Evolutionary conservation across 768 basidiomycete species (phyloP).

Genomic region (Dictyophora rubrovolvata): DNA sequence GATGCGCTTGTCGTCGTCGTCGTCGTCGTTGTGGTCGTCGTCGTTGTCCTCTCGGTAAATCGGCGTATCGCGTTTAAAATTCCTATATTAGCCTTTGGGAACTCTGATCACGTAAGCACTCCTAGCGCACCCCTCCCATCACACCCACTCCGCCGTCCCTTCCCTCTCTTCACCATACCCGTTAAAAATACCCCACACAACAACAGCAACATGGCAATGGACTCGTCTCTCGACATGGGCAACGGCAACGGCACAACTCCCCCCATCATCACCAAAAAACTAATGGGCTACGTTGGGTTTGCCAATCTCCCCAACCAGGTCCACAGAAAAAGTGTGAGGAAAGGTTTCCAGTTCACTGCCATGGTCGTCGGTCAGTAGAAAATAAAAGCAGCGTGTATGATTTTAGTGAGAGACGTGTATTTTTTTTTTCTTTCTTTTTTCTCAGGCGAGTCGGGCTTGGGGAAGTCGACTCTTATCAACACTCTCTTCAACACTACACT

Average conservation of each 20-base stretch:
- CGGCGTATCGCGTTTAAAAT: neutral
- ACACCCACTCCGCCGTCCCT: neutral
- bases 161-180: neutral
- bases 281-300: conserved; percentile 93
- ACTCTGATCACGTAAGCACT: neutral
- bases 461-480: conserved; percentile 98
- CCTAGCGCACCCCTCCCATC: too few relatives aligned
- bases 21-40: neutral
- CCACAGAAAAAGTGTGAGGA: conserved; percentile 95
- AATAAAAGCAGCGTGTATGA: conserved; percentile 15
- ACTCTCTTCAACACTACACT: conserved; percentile 96
- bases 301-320: conserved; percentile 99
- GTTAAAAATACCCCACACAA: too few relatives aligned
- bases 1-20: neutral
- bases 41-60: neutral
- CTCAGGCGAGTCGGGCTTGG: conserved; percentile 92
- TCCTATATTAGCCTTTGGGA: neutral
- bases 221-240: neutral
- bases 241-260: conserved; percentile 17
- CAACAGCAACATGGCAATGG: neutral
- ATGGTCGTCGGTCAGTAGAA: conserved; percentile 92
- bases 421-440: conserved; percentile 6
- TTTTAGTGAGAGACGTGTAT: conserved; percentile 1
- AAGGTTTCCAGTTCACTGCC: conserved; percentile 96
- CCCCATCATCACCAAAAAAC: conserved; percentile 69